Evolutionary conservation across 164 flowering plant genomes (phyloP).

Genomic region (Litsea cubeba): DNA sequence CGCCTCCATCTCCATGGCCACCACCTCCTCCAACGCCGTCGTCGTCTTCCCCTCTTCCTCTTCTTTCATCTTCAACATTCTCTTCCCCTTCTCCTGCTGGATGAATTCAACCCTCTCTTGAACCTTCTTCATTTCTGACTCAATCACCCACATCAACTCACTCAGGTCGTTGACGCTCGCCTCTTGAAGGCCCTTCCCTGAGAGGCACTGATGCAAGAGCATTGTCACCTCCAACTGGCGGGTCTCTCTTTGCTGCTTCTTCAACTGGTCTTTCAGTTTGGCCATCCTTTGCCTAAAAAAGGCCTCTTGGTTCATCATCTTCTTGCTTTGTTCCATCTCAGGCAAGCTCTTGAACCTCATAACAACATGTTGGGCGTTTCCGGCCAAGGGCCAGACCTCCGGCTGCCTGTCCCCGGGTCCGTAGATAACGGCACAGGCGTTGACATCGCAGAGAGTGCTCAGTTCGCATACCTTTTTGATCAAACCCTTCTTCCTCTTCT

Average conservation of each 20-base stretch:
- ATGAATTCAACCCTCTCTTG: not conserved
- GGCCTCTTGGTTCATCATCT: conserved; percentile 65
- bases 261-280: conserved; percentile 47
- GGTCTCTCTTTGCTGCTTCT: conserved; percentile 42
- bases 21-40: not conserved
- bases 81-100: not conserved
- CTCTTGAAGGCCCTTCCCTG: conserved; percentile 24
- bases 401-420: conserved; percentile 43
- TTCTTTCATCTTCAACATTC: not conserved
- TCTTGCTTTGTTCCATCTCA: conserved; percentile 64
- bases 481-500: conserved; percentile 60
- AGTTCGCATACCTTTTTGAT: conserved; percentile 69
- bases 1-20: conserved; percentile 14
- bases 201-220: conserved; percentile 38
- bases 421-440: conserved; percentile 48
- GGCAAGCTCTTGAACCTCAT: conserved; percentile 46
- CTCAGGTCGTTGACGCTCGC: conserved; percentile 28
- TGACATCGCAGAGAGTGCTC: conserved; percentile 55
- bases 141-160: conserved; percentile 46
- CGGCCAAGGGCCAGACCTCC: conserved; percentile 51
- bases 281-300: conserved; percentile 43
- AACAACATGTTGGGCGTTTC: conserved; percentile 35
- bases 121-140: conserved; percentile 30
- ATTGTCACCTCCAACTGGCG: conserved; percentile 35
- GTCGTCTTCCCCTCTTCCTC: not conserved